phyloP scores from a whole-genome alignment of 257 asterid genomes.

The Cruciata laevipes region DNA sequence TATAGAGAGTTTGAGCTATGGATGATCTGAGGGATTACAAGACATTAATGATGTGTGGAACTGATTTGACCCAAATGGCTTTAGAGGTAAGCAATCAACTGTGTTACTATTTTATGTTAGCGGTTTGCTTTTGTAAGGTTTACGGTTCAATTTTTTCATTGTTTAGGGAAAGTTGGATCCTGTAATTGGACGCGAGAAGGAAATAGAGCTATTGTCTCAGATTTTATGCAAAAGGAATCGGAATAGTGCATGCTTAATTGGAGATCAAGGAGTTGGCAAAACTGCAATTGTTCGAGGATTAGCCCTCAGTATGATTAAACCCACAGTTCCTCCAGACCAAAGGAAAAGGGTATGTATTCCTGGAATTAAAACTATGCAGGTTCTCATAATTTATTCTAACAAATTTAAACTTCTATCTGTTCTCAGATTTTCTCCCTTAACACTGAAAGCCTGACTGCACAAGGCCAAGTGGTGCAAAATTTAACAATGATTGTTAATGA shows the following conservation, averaged over 20 bases:
- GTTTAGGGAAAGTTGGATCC: slow-evolving; percentile 36
- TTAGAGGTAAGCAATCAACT: slow-evolving; percentile 18
- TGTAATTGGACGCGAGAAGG: slow-evolving; percentile 31
- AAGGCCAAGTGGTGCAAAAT: slow-evolving; percentile 40
- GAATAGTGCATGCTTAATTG: slow-evolving; percentile 35
- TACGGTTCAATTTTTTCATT: background rate
- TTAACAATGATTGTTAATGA: slow-evolving; percentile 31
- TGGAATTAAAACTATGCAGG: background rate
- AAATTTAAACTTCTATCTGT: background rate
- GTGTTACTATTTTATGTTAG: background rate
- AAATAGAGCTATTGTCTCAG: slow-evolving; percentile 31
- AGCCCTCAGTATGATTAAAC: slow-evolving; percentile 27
- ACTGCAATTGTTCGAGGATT: slow-evolving; percentile 39
- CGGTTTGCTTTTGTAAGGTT: background rate
- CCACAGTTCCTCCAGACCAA: slow-evolving; percentile 28
- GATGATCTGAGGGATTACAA: background rate
- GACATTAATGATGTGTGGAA: slow-evolving; percentile 17
- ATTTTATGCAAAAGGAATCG: slow-evolving; percentile 34
- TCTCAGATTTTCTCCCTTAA: slow-evolving; percentile 20
- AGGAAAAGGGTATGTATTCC: slow-evolving; percentile 29
- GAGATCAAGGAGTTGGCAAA: slow-evolving; percentile 48
- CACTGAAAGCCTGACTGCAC: slow-evolving; percentile 32
- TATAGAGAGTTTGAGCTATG: background rate
- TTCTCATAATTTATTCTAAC: background rate
- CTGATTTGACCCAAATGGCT: slow-evolving; percentile 24